A percentile compares a stretch with the other conserved stretches of the same genome.
Evolutionary conservation across 2,329 filamentous ascomycete genomes (phyloP).

Genomic region (Grosmannia huntii): DNA sequence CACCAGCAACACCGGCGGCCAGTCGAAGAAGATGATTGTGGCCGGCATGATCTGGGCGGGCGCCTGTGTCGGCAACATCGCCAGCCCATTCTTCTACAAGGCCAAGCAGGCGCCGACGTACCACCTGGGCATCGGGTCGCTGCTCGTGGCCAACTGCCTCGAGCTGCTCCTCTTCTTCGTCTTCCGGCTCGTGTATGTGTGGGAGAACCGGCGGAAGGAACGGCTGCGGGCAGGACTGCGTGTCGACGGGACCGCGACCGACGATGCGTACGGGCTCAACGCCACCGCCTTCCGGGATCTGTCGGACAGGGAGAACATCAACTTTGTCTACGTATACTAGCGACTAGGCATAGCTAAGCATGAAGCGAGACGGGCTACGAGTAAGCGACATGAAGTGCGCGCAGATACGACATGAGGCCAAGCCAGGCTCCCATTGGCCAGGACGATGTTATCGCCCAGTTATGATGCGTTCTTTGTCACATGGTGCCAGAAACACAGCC

Average conservation of each 20-base stretch:
- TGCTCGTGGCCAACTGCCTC: conserved; percentile 26
- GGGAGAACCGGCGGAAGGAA: conserved; percentile 25
- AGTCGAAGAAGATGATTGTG: conserved; percentile 48
- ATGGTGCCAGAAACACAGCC: not conserved
- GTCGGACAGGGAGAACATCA: conserved; percentile 30
- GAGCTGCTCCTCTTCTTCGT: conserved; percentile 26
- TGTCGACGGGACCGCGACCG: conserved; percentile 11
- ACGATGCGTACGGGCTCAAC: conserved; percentile 19
- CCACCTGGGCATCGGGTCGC: conserved; percentile 24
- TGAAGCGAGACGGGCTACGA: not conserved
- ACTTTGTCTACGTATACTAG: conserved; percentile 28
- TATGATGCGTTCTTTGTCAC: no score
- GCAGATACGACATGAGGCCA: no score
- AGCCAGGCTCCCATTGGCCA: no score
- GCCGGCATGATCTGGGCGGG: conserved; percentile 6
- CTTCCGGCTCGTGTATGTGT: conserved; percentile 24
- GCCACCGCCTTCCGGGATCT: conserved; percentile 27
- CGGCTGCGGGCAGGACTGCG: conserved; percentile 10
- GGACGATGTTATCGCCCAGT: no score
- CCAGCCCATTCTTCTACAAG: conserved; percentile 51
- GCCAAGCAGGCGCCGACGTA: conserved; percentile 32
- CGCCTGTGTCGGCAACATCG: conserved; percentile 39
- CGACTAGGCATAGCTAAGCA: not conserved
- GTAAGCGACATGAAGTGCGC: no score
- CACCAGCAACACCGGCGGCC: conserved; percentile 38